Base-by-base conservation (phyloP, 352 stramenopile genomes). In the Phytophthora macrochlamydospora region DNA sequence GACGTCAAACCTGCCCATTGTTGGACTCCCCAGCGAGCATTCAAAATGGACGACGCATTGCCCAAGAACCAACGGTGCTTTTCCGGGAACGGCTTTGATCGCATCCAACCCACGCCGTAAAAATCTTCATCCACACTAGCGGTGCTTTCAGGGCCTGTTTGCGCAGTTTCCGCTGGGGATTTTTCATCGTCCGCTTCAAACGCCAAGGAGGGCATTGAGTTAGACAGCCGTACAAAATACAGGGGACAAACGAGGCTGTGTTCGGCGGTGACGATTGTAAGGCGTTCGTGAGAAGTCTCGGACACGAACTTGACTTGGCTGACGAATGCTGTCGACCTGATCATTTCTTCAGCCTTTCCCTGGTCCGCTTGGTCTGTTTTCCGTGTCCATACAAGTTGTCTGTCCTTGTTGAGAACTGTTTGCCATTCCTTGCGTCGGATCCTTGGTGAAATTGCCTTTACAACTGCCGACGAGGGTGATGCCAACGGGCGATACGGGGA, bases 1-100 rank as follows among this genome's bases (percentile, higher is more conserved):
- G 5, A 73, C 31, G 13, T 79, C 65, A n/a, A 29, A 64, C 6
- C 45, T 30, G 5, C 49, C 49, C 7, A 71, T 42, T 4, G 65
- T 67, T 4, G 74, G 71, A 31, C 63, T 71, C 61, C 51, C 74
- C 75, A 84, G 0, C 76, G 73, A 48, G 69, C 61, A 13, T 83
- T 75, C 6, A 85, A 50, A 18, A 88, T 75, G 32, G 63, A 56
- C 2, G 69, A 73, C 7, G 76, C 81, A 42, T 86, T 71, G 30
- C 84, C 75, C 67, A 89, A 74, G 43, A 89, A 85, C 75, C 76
- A 89, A 4, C 67, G 72, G 33, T 89, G 79, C 56, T 85, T 84
- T 60, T 85, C 69, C 0, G 79, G 76, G 42, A 89, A 89, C 33
- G 72, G 73, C 32, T 79, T 63, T 9, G 48, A 18, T 2, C 79